Evolutionary conservation across 176 grass and related monocot species (phyloP), one percentile per base, ranked within the genome.

Genomic region (Canna indica): DNA sequence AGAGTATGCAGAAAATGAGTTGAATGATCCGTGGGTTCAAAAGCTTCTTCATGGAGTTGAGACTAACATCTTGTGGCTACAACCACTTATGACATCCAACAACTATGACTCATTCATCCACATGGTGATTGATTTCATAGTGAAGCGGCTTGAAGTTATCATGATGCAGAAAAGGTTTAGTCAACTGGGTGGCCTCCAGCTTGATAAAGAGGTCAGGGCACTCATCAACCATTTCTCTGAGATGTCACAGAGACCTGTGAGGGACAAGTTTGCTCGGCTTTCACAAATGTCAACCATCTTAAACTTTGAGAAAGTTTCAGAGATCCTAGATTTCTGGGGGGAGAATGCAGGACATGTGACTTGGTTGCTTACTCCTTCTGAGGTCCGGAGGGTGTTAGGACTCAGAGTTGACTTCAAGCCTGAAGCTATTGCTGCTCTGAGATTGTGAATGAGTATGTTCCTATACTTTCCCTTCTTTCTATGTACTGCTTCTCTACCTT

Each of bases 101-200:
- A 96, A 91, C 52, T 96, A 96, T 2, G 93, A 96, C 76, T 89
- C 84, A 0, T 91, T 97, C 77, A 78, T 97, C 25, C 84, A 90
- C 59, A 73, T 97, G 67, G 70, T 90, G 32, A 85, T 97, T 2
- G 88, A 92, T 72, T 97, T 97, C 74, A 84, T 97, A 69, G 88
- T 90, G 67, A 97, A 83, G 84, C 86, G 93, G 83, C 81, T 97
- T 0, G 93, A 92, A 82, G 93, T 97, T 34, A 97, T 97, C 59
- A 97, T 97, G 93, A 90, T 92, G 86, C 88, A 92, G 84, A 97
- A 97, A 71, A 79, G 84, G 80, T 97, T 97, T 46, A 97, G 88
- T 64, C 93, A 97, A 69, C 80, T 97, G 29, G 93, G 88, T 34
- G 93, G 93, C 50, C 76, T 97, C 27, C 93, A 97, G 64, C 83